Evolutionary conservation across 192 early-diverging fungal species (phyloP), one percentile per base, ranked within the genome.

Genomic region (Coemansia sp.): DNA sequence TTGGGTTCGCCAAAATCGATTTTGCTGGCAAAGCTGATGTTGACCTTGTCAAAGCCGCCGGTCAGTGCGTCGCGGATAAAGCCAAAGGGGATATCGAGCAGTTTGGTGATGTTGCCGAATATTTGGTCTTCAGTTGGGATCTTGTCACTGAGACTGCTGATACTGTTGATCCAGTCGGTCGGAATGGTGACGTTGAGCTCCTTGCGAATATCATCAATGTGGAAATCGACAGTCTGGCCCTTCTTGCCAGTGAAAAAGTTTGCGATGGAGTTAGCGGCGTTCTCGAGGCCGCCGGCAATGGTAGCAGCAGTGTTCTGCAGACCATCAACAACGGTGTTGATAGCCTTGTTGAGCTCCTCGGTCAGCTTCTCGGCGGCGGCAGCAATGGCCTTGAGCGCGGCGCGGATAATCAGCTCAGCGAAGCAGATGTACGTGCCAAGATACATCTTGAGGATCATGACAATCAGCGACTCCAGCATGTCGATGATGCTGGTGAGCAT

Each of bases 361-460:
- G 73, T 81, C 13, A 81, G 57, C n/a, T 75, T 47, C 53, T 68
- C 54, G 53, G 66, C 52, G 2, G 57, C 73, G 41, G 71, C 66
- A 10, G 61, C 19, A 41, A 71, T 61, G 16, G 75, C 67, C 12
- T 19, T 66, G 3, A 81, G 66, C 11, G 73, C 78, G 0, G 78
- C 72, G 47, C 61, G 71, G 41, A 81, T 70, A 18, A 81, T 75
- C 40, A 81, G 72, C 43, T 75, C 72, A 32, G 78, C 72, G 59
- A 81, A 75, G 37, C 78, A 81, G 26, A 81, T 75, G 19, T 63
- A 75, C 38, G 73, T 81, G 26, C 78, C 78, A n/a, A 81, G 10
- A 47, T 75, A 81, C 47, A 81, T 60, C 26, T 71, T 68, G 18
- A 81, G 72, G 15, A 81, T 53, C 69, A 64, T 71, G 5, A 69